Conservation (phyloP, 257 asterid species). For the Capsicum rhomboideum region DNA sequence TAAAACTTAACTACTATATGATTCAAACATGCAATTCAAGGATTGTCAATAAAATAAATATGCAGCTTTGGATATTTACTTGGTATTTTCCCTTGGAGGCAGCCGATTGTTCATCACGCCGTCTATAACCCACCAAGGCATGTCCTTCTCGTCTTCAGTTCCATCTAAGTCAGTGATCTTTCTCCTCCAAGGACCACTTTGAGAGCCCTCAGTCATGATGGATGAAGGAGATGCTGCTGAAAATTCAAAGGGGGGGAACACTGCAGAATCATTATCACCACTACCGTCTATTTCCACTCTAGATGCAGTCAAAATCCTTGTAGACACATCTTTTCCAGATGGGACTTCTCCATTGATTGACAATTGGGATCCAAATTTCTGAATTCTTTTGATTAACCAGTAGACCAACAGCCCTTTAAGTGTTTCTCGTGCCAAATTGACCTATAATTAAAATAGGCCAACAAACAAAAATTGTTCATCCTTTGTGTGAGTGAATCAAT, state of each 20-base stretch:
- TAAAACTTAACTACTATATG: neutral
- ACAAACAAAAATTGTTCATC: neutral
- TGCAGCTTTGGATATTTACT: constrained; percentile 38
- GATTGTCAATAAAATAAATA: neutral
- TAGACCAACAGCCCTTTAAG: constrained; percentile 88
- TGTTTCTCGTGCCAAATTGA: constrained; percentile 94
- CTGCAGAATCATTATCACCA: constrained; percentile 70
- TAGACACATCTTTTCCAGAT: constrained; percentile 61
- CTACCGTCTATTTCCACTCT: constrained; percentile 65
- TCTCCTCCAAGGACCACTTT: constrained; percentile 96
- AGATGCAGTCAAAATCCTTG: constrained; percentile 52
- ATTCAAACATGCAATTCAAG: constrained; percentile 2
- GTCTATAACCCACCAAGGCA: constrained; percentile 95
- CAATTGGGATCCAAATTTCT: constrained; percentile 63
- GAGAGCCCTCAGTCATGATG: constrained; percentile 86
- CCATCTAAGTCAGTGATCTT: constrained; percentile 88
- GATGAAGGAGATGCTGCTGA: constrained; percentile 79
- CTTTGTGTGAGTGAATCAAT: too few relatives aligned
- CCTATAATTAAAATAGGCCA: constrained; percentile 21
- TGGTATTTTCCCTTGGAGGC: constrained; percentile 95
- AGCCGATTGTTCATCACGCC: constrained; percentile 92
- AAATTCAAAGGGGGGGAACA: constrained; percentile 87
- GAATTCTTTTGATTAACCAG: constrained; percentile 79
- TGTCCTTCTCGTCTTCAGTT: constrained; percentile 89
- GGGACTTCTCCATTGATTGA: constrained; percentile 63